Evolutionary conservation across 1,284 basidiomycete species (phyloP), one percentile per base, ranked within the genome.

Genomic region (Rhodotorula sp.): DNA sequence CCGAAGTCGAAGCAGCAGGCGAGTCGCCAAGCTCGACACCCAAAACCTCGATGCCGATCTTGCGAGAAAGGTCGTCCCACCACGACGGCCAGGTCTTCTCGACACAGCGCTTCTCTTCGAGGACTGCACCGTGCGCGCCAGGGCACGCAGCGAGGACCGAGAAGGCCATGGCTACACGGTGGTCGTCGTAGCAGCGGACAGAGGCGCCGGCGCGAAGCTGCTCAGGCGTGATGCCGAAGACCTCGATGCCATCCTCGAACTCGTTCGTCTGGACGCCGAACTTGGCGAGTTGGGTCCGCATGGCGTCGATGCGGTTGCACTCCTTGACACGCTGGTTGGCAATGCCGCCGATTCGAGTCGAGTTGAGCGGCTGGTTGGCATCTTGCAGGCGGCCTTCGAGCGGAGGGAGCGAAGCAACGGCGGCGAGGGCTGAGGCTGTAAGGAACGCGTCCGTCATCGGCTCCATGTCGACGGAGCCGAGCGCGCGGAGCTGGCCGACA

Each of bases 51-150:
- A 98, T 85, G n/a, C 94, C 94, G 67, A 98, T 92, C 91, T 94
- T 94, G 83, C 91, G 92, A 79, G 92, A 87, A 30, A 99, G 84
- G 80, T 98, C 96, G 78, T 99, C 96, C 94, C 95, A 99, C 91
- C 94, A 99, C 79, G 94, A 94, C 4, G 96, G 95, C 95, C 95
- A 99, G 0, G 96, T 99, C 86, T 99, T 99, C 81, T 97, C 95
- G 30, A 99, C 95, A 78, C 95, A 98, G 64, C 95, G 85, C 82
- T 96, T 97, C 83, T 99, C 95, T 78, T 97, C 93, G 50, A 99
- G 84, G 69, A 93, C 83, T 1, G 91, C 92, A 37, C 87, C 87
- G 50, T 75, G 70, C 2, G 74, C 75, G 47, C 85, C 82, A 37
- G 94, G 83, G 4, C 91, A 85, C 13, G 88, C 86, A 6, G 89